Conservation (phyloP, 176 grass and related monocot genomes). For the Avena insularis region DNA sequence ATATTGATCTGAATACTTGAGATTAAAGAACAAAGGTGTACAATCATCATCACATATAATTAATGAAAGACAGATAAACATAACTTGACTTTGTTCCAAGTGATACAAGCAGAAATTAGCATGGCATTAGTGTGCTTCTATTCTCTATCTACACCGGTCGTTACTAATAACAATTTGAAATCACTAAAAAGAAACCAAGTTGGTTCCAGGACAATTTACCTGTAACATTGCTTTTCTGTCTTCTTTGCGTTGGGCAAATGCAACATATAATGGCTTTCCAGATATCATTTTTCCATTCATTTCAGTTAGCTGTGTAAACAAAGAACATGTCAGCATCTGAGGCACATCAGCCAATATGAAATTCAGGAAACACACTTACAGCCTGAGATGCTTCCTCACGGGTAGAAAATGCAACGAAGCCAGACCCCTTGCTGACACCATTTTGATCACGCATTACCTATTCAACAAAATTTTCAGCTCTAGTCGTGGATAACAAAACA, state of each 20-base stretch:
- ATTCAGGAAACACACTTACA: constrained; percentile 62
- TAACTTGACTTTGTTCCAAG: not conserved
- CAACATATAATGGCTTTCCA: constrained; percentile 92
- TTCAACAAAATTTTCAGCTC: constrained; percentile 31
- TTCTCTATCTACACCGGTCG: not conserved
- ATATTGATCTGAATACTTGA: not conserved
- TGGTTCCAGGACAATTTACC: constrained; percentile 45
- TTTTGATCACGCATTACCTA: constrained; percentile 88
- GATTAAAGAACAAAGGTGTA: not conserved
- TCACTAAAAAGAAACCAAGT: not conserved
- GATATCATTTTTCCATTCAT: constrained; percentile 98
- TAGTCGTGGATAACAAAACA: constrained; percentile 2
- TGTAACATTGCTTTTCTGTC: constrained; percentile 88
- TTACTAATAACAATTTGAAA: not conserved
- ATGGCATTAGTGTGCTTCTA: not conserved
- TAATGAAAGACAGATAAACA: not conserved
- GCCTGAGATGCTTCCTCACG: constrained; percentile 81
- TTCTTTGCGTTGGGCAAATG: constrained; percentile 94
- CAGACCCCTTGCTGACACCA: constrained; percentile 88
- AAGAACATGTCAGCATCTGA: constrained; percentile 22
- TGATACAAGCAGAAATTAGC: not conserved
- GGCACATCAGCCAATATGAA: not conserved
- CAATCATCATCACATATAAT: not conserved
- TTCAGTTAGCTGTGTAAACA: constrained; percentile 65
- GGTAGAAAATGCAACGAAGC: constrained; percentile 86